Conservation (phyloP, 2,329 filamentous ascomycete genomes). For the Helminthosporium solani region DNA sequence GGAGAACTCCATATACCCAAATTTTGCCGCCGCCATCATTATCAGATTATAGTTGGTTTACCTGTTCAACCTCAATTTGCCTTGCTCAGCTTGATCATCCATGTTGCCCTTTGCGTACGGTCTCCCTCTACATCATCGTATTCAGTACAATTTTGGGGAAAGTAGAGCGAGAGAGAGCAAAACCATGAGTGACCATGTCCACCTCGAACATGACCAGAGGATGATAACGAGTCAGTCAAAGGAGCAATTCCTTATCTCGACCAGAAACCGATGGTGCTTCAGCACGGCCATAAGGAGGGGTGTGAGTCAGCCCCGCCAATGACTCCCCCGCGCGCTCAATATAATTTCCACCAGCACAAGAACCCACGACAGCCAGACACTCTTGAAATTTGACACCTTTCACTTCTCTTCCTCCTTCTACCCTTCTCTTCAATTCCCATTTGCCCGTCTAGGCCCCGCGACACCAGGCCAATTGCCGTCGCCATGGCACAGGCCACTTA, state of each 20-base stretch:
- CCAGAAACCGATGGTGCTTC: conserved; percentile 25
- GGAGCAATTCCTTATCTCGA: conserved; percentile 14
- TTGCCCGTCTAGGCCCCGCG: conserved; percentile 16
- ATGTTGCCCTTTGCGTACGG: conserved; percentile 68
- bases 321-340: conserved; percentile 23
- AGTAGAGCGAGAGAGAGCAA: background rate
- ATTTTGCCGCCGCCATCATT: background rate
- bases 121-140: conserved; percentile 63
- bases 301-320: conserved; percentile 17
- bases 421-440: too few relatives aligned
- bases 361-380: conserved; percentile 4
- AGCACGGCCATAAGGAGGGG: conserved; percentile 19
- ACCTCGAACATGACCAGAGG: conserved; percentile 90
- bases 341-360: conserved; percentile 26
- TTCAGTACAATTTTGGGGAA: conserved; percentile 51
- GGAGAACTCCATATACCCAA: background rate
- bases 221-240: conserved; percentile 56
- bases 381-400: too few relatives aligned
- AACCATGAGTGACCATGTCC: conserved; percentile 73
- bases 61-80: background rate
- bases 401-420: too few relatives aligned
- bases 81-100: conserved; percentile 60
- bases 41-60: background rate
- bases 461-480: conserved; percentile 28
- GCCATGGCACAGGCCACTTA: conserved; percentile 49